Base-by-base conservation (phyloP, 1,284 basidiomycete genomes). In the Bondarzewia mesenterica region DNA sequence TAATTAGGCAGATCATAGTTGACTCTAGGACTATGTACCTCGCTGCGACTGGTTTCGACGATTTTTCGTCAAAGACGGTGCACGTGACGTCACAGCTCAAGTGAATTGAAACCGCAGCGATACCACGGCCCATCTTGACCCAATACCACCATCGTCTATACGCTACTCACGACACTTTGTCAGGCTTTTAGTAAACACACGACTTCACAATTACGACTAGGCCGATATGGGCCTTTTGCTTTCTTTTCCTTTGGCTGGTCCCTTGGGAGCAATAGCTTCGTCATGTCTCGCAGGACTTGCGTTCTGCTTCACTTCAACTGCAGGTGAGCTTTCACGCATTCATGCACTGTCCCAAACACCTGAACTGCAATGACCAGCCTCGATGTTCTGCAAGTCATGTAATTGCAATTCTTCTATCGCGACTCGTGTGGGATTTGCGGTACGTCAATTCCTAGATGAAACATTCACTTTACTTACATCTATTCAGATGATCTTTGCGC, bases 381-480 rank as follows among this genome's bases (percentile, higher is more conserved):
- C 92, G 32, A 95, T 97, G 73, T 91, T 99, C 70, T 96, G 86
- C 80, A 96, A 96, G 74, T 94, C 92, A 49, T 99, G 95, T 70
- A 98, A 98, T 66, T 99, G 95, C 72, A 97, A 98, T 63, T 96
- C 93, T 8, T 96, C 93, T 1, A 98, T 99, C 57, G 95, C 95
- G 0, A 99, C 95, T 32, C 86, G 95, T 60, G 87, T 99, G 51
- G 95, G 95, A 36, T 99, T 94, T 69, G 93, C 93, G 18, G 91
- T 91, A 62, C 20, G 42, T 50, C 82, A 66, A 45, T 2, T 14
- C 45, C 8, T 16, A 38, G 22, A 10, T 39, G 29, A 25, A 14
- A 7, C 40, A 5, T 25, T 23, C 46, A 49, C 42, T 37, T 47
- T 32, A 47, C 16, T 16, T 12, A 3, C 4, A 10, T 18, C 37